Base-by-base conservation (phyloP, 2,329 filamentous ascomycete genomes). In the Myriosclerotinia duriaeana region DNA sequence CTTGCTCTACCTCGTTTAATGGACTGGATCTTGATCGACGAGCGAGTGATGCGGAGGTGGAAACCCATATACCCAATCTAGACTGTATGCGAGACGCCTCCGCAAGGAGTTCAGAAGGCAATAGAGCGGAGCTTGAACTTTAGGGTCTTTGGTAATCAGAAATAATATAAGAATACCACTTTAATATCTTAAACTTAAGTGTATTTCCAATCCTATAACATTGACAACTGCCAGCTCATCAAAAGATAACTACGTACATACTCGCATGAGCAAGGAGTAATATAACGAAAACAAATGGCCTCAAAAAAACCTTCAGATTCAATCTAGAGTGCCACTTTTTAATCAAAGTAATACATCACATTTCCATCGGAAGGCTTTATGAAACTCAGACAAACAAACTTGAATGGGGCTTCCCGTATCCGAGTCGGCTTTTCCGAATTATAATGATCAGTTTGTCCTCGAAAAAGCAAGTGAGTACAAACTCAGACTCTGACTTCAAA, bases 301-400 rank as follows among this genome's bases (percentile, higher is more conserved):
- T 38, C 53, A 56, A 48, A n/a, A n/a, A 48, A 8, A 48, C 8
- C 22, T 52, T 52, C 55, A n/a, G 34, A 38, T 26, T 50, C 44
- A 20, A 22, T 60, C 58, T 20, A 48, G 44, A 59, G 22, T 44
- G 8, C 38, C 9, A 12, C 30, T 50, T 53, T 58, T 22, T 20
- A n/a, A 9, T n/a, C 15, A 36, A 53, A 61, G 42, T 20, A 61
- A 65, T 26, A 38, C n/a, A 65, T 65, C 64, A 61, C 30, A 61
- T 61, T 61, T 59, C 9, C 11, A 42, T 61, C 50, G 38, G 22
- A 53, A 40, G 36, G 38, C 26, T 53, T 53, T n/a, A 36, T 60
- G 36, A 40, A 60, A 61, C 55, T 38, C 26, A 65, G 44, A 64
- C 50, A 56, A 64, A 40, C 53, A 65, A 65, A 44, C 22, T 53